A percentile compares a stretch with the other conserved stretches of the same genome.
These are phyloP conservation scores for Sextonia rubra DNA, from an alignment of 164 flowering plant genomes.

Conservation along the genomic window DNA sequence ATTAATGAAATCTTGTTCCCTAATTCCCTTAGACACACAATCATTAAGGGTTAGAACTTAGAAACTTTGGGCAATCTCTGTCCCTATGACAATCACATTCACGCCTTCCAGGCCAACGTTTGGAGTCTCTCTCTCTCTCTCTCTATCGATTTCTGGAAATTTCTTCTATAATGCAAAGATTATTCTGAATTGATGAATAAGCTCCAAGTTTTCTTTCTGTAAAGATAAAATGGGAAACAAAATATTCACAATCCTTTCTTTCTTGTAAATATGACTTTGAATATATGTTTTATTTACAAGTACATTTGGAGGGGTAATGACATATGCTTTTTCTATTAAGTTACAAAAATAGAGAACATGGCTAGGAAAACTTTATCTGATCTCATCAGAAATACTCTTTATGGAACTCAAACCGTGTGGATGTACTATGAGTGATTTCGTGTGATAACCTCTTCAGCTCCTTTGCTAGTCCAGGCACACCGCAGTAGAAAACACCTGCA, in stretches of 20 bases:
- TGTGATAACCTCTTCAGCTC: conserved; percentile 65
- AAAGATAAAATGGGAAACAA: background rate
- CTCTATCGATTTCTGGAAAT: no score
- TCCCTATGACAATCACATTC: no score
- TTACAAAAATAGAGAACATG: conserved; percentile 20
- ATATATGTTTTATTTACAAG: conserved; percentile 2
- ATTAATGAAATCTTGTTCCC: no score
- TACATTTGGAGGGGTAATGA: background rate
- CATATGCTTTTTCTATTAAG: conserved; percentile 8
- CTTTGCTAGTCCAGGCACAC: conserved; percentile 82
- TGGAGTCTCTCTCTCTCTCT: no score
- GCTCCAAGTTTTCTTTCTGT: background rate
- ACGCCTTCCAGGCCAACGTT: no score
- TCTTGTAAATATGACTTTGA: background rate
- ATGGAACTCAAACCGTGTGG: conserved; percentile 91
- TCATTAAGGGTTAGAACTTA: no score
- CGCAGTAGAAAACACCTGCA: conserved; percentile 98
- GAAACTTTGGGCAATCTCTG: no score
- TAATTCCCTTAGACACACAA: no score
- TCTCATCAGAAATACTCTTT: conserved; percentile 67
- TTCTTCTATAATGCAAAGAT: no score
- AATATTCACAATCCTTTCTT: background rate
- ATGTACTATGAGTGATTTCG: conserved; percentile 67
- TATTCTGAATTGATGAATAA: no score
- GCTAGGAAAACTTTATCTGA: background rate